Evolutionary conservation across 2,329 filamentous ascomycete species (phyloP), one percentile per base, ranked within the genome.

Genomic region (Penicillium sp.): DNA sequence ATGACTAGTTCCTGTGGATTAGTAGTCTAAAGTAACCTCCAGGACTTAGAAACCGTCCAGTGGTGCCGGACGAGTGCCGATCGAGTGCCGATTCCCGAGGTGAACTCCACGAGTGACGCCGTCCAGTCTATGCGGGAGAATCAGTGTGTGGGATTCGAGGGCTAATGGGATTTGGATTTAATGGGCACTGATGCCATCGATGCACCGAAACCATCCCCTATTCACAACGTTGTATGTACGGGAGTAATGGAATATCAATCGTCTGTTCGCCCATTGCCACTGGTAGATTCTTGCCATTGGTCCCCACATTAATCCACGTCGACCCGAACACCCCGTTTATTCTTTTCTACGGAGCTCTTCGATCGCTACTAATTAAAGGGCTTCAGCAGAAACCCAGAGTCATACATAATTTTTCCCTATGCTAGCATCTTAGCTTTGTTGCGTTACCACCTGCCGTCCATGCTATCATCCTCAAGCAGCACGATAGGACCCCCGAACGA

Each of bases 71-170:
- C 4, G 32, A 18, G 47, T 60, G 57, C 52, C 57, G 52, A 60
- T 50, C 4, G 32, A 18, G 47, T 60, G 57, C 52, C 57, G 52
- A 60, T 50, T 56, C 39, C 52, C 57, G 52, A 27, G 39, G 23
- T 41, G 34, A 46, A 27, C 31, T 51, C 10, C 32, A 18, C 56
- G 31, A 50, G 50, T 59, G 50, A 50, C 39, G 23, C 44, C 29
- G 45, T 46, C 34, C 35, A 31, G 45, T 46, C 37, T 27, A 5
- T 39, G 12, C 7, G 37, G 18, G 21, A 45, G 3, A 52, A 34
- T 16, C 13, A 16, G 10, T 9, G 10, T 18, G 10, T 10, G n/a
- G 32, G 23, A 40, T 7, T 39, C n/a, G 16, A 7, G 9, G 3
- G 21, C n/a, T 10, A 12, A 34, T 34, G 4, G 15, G 7, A 31